Percentiles rank a stretch among this genome's conserved stretches.
phyloP scores from a whole-genome alignment of 495 filamentous ascomycete genomes.

The Penicillium longicatenatum region DNA sequence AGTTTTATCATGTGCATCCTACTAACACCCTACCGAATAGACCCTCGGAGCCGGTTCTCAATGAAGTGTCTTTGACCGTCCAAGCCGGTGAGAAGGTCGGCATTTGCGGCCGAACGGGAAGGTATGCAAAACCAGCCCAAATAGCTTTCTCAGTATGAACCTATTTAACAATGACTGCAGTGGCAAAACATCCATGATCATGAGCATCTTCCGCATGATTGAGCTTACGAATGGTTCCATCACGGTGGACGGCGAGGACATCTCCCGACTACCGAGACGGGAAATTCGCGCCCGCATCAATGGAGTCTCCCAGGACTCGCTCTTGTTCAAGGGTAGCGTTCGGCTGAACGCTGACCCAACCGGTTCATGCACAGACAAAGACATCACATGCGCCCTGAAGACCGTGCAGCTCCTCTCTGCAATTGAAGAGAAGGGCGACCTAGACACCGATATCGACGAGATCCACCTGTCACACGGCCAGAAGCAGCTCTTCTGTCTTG shows the following conservation, averaged over 20 bases:
- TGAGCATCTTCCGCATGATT: constrained; percentile 58
- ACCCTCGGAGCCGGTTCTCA: constrained; percentile 45
- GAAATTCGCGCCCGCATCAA: constrained; percentile 51
- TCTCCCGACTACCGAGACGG: constrained; percentile 48
- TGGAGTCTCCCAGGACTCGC: constrained; percentile 60
- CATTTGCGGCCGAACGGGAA: constrained; percentile 53
- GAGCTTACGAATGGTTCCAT: constrained; percentile 46
- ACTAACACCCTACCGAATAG: constrained; percentile 25
- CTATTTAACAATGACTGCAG: constrained; percentile 23
- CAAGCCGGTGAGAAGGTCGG: constrained; percentile 58
- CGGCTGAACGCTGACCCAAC: constrained; percentile 53
- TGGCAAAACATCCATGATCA: constrained; percentile 52
- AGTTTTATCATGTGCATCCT: not conserved
- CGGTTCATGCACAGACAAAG: constrained; percentile 27
- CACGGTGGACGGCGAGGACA: constrained; percentile 49
- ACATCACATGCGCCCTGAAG: constrained; percentile 49
- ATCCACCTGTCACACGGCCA: constrained; percentile 62
- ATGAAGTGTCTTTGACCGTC: constrained; percentile 53
- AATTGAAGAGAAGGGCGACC: constrained; percentile 51
- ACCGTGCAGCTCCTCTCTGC: constrained; percentile 51
- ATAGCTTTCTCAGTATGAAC: not conserved
- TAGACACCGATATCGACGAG: constrained; percentile 52
- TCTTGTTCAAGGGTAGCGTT: constrained; percentile 50
- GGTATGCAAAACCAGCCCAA: constrained; percentile 25
- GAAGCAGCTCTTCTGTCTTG: constrained; percentile 65